phyloP scores from a whole-genome alignment of 805 yeast species.

The Candida pseudofarinosa region DNA sequence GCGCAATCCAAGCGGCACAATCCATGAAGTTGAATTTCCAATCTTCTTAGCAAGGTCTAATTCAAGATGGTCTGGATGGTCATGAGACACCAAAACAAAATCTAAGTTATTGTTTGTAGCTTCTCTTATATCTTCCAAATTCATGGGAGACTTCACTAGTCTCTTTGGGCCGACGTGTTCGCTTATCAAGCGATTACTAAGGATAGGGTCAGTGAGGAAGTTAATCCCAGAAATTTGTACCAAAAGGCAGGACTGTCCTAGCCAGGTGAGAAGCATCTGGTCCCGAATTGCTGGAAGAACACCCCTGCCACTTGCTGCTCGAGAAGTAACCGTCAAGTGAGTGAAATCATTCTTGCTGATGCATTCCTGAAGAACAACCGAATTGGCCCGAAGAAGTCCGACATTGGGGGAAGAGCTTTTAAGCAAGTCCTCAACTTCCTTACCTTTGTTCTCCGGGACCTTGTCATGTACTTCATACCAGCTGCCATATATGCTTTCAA shows the following conservation, averaged over 20 bases:
- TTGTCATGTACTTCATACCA: conserved; percentile 33
- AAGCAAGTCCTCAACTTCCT: conserved; percentile 50
- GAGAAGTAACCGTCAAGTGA: conserved; percentile 8
- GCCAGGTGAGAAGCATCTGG: conserved; percentile 75
- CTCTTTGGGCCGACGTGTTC: conserved; percentile 76
- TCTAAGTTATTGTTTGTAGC: conserved; percentile 57
- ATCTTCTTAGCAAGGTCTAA: conserved; percentile 46
- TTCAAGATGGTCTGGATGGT: conserved; percentile 94
- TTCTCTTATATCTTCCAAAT: conserved; percentile 47
- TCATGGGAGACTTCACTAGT: conserved; percentile 72
- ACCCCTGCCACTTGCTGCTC: conserved; percentile 4
- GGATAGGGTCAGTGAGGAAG: conserved; percentile 82
- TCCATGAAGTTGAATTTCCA: conserved; percentile 68
- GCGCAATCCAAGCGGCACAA: conserved; percentile 80
- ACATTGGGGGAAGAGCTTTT: conserved; percentile 59
- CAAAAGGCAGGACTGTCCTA: conserved; percentile 86
- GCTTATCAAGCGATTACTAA: conserved; percentile 60
- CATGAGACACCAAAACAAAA: conserved; percentile 79
- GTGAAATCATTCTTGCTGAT: conserved; percentile 15
- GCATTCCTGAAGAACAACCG: conserved; percentile 25
- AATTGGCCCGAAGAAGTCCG: conserved; percentile 37
- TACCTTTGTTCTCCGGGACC: conserved; percentile 38
- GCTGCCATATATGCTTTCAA: conserved; percentile 49
- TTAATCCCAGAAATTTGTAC: conserved; percentile 69
- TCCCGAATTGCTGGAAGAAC: conserved; percentile 30